Base-by-base conservation (phyloP, 257 asterid species). In the Paraleonurus japonicus region DNA sequence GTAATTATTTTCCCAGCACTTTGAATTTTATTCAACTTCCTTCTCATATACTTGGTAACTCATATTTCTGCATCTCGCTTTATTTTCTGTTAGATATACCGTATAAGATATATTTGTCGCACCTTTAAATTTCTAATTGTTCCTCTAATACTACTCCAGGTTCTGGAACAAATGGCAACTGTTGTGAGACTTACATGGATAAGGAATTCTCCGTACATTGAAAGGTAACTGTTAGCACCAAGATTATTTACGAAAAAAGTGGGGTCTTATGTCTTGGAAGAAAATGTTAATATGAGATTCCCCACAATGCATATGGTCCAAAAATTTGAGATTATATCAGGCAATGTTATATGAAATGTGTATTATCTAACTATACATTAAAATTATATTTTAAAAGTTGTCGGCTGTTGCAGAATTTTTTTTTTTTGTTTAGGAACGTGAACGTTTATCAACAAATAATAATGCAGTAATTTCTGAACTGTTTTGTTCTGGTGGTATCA, bases 151-250 rank as follows among this genome's bases (percentile, higher is more conserved):
- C 70, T 57, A 23, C 74, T 72, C 35, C 89, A 93, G 98, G 98
- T 94, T 80, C 89, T 94, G 43, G 82, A 85, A 67, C 87, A 89
- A 60, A 68, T 85, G 74, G 80, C 71, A 67, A 78, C 91, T 70
- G 78, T 87, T 70, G 27, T 85, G 72, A 91, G 81, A 61, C 85
- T 94, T 57, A 87, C 97, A 13, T 94, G 98, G 98, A 83, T 89
- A 69, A 85, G 96, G 78, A 87, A 87, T 71, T 86, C 98, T 8
- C 89, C 90, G 15, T 84, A 81, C 73, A 47, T 82, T 65, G 92
- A 86, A 63, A 87, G 97, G 98, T 94, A 77, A 76, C 62, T 33
- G 11, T 39, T 39, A n/a, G n/a, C n/a, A n/a, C n/a, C n/a, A n/a
- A n/a, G n/a, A n/a, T n/a, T n/a, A n/a, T n/a, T n/a, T n/a, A n/a